Evolutionary conservation across 495 filamentous ascomycete genomes (phyloP).

Genomic region (Aspergillus funiculosus): DNA sequence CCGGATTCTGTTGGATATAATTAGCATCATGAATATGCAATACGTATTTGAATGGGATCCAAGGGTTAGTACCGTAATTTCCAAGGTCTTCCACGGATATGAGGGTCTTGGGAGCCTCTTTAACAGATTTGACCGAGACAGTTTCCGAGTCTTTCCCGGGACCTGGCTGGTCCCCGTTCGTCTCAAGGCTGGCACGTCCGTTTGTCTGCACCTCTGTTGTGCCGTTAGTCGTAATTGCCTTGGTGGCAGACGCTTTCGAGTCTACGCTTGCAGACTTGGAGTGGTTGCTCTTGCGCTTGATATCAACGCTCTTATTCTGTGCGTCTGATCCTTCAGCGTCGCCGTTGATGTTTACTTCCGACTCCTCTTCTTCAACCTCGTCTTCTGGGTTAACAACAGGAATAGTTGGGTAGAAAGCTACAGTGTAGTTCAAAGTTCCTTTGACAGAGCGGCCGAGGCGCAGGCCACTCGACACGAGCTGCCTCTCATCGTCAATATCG

Average conservation of each 20-base stretch:
- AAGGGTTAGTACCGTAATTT: slow-evolving; percentile 58
- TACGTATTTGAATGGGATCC: too few relatives aligned
- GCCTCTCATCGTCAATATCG: slow-evolving; percentile 73
- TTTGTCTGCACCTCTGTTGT: slow-evolving; percentile 24
- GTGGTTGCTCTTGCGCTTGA: slow-evolving; percentile 27
- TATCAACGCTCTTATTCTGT: too few relatives aligned
- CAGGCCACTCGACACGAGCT: slow-evolving; percentile 51
- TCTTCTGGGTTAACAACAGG: slow-evolving; percentile 89
- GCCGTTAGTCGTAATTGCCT: slow-evolving; percentile 17
- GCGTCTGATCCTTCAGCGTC: slow-evolving; percentile 27
- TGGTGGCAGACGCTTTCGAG: slow-evolving; percentile 12
- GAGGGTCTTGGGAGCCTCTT: slow-evolving; percentile 66
- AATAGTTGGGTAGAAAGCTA: slow-evolving; percentile 83
- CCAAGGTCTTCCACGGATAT: slow-evolving; percentile 73
- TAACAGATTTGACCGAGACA: slow-evolving; percentile 34
- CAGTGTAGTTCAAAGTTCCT: slow-evolving; percentile 76
- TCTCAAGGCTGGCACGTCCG: slow-evolving; percentile 36
- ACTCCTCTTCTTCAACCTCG: slow-evolving; percentile 60
- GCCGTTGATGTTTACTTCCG: slow-evolving; percentile 38
- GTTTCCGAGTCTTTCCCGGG: slow-evolving; percentile 35
- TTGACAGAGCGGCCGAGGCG: slow-evolving; percentile 63
- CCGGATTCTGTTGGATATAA: slow-evolving; percentile 61
- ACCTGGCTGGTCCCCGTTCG: slow-evolving; percentile 24
- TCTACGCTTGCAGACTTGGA: slow-evolving; percentile 28
- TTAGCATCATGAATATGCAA: slow-evolving; percentile 17